Conservation (phyloP, 1,284 basidiomycete species). For the Porodaedalea pini region DNA sequence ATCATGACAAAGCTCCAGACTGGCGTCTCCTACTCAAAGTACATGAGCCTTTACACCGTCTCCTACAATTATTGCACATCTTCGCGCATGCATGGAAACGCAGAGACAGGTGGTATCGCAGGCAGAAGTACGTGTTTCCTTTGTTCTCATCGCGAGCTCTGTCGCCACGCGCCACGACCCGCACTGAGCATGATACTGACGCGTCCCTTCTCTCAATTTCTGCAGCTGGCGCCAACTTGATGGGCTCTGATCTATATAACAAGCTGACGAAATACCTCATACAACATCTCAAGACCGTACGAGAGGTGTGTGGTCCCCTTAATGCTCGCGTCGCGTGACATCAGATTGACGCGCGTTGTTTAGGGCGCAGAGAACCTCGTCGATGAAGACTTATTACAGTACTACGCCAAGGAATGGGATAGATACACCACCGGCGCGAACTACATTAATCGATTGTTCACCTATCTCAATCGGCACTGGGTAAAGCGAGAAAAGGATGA, state of each 20-base stretch:
- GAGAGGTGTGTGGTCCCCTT: constrained; percentile 47
- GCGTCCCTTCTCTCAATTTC: constrained; percentile 25
- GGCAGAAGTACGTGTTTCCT: constrained; percentile 54
- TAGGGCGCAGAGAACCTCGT: constrained; percentile 79
- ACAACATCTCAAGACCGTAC: constrained; percentile 66
- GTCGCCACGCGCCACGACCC: constrained; percentile 16
- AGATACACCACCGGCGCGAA: constrained; percentile 95
- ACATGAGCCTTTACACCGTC: constrained; percentile 90
- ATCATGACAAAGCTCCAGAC: constrained; percentile 88
- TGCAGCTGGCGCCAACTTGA: constrained; percentile 86
- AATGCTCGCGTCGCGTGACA: constrained; percentile 15
- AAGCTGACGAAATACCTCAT: constrained; percentile 85
- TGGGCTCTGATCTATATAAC: constrained; percentile 93
- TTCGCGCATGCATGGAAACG: constrained; percentile 72
- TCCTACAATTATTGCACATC: constrained; percentile 97
- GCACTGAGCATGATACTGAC: constrained; percentile 13
- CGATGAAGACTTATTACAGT: constrained; percentile 86
- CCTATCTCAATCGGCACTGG: constrained; percentile 98
- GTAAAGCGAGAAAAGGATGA: constrained; percentile 98
- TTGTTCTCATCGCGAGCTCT: constrained; percentile 2
- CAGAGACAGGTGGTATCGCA: constrained; percentile 46
- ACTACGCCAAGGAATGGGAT: constrained; percentile 93
- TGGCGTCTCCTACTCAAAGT: constrained; percentile 89
- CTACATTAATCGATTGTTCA: constrained; percentile 94
- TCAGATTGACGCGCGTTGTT: constrained; percentile 20